Evolutionary conservation across 805 yeast species (phyloP).

Genomic region (Kluyveromyces starmeri): DNA sequence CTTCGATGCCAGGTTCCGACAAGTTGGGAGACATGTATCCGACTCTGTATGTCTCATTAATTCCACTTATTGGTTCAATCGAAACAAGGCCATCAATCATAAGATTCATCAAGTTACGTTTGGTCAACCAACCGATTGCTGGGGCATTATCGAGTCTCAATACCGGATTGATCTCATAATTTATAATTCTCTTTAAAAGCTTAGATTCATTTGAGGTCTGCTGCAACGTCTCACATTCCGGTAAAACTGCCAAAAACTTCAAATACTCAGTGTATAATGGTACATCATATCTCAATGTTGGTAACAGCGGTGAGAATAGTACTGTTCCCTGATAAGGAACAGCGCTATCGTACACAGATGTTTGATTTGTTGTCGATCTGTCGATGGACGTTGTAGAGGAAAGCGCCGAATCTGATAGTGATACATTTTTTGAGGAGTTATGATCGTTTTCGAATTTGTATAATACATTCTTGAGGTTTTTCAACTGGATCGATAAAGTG

Average conservation of each 20-base stretch:
- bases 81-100: slow-evolving; percentile 73
- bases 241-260: slow-evolving; percentile 31
- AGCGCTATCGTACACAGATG: slow-evolving; percentile 8
- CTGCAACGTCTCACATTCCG: slow-evolving; percentile 28
- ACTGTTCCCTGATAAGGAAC: slow-evolving; percentile 11
- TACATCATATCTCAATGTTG: slow-evolving; percentile 36
- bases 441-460: slow-evolving; percentile 37
- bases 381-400: slow-evolving; percentile 17
- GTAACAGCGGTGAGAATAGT: slow-evolving; percentile 34
- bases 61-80: slow-evolving; percentile 80
- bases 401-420: slow-evolving; percentile 11
- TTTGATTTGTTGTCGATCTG: slow-evolving; percentile 11
- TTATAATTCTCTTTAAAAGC: slow-evolving; percentile 54
- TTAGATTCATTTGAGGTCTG: slow-evolving; percentile 37
- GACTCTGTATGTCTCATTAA: slow-evolving; percentile 61
- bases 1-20: background rate
- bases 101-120: slow-evolving; percentile 52
- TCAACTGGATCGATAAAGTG: slow-evolving; percentile 56
- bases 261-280: slow-evolving; percentile 31
- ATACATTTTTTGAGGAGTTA: slow-evolving; percentile 5
- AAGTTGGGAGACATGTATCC: slow-evolving; percentile 13
- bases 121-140: slow-evolving; percentile 52
- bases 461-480: slow-evolving; percentile 52
- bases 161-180: slow-evolving; percentile 75
- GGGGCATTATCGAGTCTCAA: slow-evolving; percentile 56